Evolutionary conservation across 805 yeast genomes (phyloP), one percentile per base, ranked within the genome.

Genomic region (Ascoidea rubescens): DNA sequence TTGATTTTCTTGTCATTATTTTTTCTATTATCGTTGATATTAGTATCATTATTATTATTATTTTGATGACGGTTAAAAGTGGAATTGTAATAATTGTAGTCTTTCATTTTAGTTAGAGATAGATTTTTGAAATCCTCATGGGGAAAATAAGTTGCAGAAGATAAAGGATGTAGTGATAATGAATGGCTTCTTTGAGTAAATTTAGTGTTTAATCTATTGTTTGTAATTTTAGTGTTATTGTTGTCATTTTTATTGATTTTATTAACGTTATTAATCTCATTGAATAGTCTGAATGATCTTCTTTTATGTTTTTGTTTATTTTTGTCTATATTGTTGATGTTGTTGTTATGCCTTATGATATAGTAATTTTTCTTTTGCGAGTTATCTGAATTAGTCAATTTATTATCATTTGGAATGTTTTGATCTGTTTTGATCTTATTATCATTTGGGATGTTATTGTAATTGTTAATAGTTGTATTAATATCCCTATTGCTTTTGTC

Each of bases 121-220:
- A 21, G 28, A 21, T 21, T 21, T 21, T 21, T 21, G 28, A 21
- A 21, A 21, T 21, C 28, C 28, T 3, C 74, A 61, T 82, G 87
- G 2, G 89, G 89, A 53, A 80, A 74, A 60, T 82, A 83, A 0
- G 87, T 80, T 0, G 87, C 88, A 1, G 84, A 78, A 0, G 85
- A 79, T 0, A 80, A 77, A 0, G 87, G 86, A 54, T 82, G 83
- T 48, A 78, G 58, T 0, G 65, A 37, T 16, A 53, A 43, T 12
- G 46, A 52, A 14, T 50, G 28, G 28, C 28, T 21, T 21, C 46
- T 4, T 30, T 52, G 5, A 44, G 21, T 58, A 21, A 64, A 57
- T 31, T 62, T 21, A 31, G 57, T 46, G 46, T 50, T 5, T n/a
- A 52, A 50, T 12, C 31, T 16, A 14, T 10, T 33, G 37, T 37